A percentile compares a stretch with the other conserved stretches of the same genome.
These are phyloP conservation scores for Candida maesae DNA, from an alignment of 805 yeast genomes.

Conservation along the genomic window DNA sequence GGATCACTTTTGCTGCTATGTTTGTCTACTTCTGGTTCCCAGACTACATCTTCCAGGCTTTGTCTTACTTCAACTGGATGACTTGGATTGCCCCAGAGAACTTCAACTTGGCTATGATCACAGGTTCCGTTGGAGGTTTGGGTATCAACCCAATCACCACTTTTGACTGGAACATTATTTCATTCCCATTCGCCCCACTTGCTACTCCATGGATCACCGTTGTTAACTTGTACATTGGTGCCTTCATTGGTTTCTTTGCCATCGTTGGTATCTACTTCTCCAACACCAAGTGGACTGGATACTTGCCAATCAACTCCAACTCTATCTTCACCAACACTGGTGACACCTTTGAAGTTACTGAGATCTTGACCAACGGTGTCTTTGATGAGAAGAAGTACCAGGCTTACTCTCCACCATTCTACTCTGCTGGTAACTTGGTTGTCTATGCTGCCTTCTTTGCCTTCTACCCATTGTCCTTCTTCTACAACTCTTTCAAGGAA, in stretches of 20 bases:
- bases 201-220: constrained; percentile 42
- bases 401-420: constrained; percentile 62
- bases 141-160: constrained; percentile 53
- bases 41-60: constrained; percentile 38
- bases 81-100: constrained; percentile 55
- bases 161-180: constrained; percentile 47
- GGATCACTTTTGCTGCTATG: constrained; percentile 30
- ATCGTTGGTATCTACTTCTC: constrained; percentile 37
- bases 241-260: constrained; percentile 30
- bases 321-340: constrained; percentile 50
- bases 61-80: constrained; percentile 50
- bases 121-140: constrained; percentile 45
- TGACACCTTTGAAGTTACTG: constrained; percentile 40
- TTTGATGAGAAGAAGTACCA: constrained; percentile 47
- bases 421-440: constrained; percentile 58
- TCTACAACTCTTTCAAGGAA: constrained; percentile 43
- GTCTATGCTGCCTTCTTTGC: constrained; percentile 48
- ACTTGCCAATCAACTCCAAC: constrained; percentile 44
- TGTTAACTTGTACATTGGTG: constrained; percentile 32
- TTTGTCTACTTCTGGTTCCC: constrained; percentile 46
- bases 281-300: constrained; percentile 37
- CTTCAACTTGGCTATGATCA: constrained; percentile 42
- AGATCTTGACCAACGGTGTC: constrained; percentile 41
- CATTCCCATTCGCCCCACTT: constrained; percentile 31
- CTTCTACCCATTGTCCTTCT: constrained; percentile 47